Percentiles rank a stretch among this genome's conserved stretches.
Evolutionary conservation across 495 filamentous ascomycete genomes (phyloP).

Genomic region (Aspergillus haitiensis): DNA sequence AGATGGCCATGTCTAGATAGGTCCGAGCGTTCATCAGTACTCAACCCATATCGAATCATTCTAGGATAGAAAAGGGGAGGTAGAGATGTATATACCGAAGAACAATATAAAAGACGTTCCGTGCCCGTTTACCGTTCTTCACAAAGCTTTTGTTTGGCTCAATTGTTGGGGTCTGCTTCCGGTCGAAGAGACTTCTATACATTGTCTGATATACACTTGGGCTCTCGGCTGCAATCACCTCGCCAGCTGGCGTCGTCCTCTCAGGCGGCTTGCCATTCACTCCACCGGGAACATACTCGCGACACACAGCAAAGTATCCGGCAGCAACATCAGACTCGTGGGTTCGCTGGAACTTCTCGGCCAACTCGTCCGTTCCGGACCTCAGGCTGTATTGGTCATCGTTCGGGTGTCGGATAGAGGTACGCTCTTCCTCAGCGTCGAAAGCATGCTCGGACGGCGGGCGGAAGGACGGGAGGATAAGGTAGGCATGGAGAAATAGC

Average conservation of each 20-base stretch:
- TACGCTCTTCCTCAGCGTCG: conserved; percentile 31
- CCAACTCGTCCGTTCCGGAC: conserved; percentile 51
- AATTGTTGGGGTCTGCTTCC: conserved; percentile 61
- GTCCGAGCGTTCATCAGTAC: conserved; percentile 24
- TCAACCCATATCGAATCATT: background rate
- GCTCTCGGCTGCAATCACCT: conserved; percentile 68
- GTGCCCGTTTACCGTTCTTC: conserved; percentile 67
- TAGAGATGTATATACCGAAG: conserved; percentile 59
- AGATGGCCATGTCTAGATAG: conserved; percentile 81
- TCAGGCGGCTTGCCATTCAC: conserved; percentile 90
- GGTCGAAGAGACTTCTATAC: conserved; percentile 94
- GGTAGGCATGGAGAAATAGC: conserved; percentile 66
- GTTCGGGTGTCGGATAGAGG: conserved; percentile 32
- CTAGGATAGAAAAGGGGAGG: background rate
- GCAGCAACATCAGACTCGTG: conserved; percentile 83
- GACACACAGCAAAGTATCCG: conserved; percentile 91
- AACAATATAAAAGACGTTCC: conserved; percentile 94
- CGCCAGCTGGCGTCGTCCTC: conserved; percentile 76
- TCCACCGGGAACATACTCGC: conserved; percentile 87
- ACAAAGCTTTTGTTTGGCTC: conserved; percentile 49
- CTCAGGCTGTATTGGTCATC: conserved; percentile 53
- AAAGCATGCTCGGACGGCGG: conserved; percentile 39
- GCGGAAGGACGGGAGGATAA: conserved; percentile 58
- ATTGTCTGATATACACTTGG: conserved; percentile 96
- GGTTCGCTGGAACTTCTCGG: conserved; percentile 54